A percentile compares a stretch with the other conserved stretches of the same genome.
phyloP scores from a whole-genome alignment of 164 flowering plant genomes.

The Tetracentron sinense region DNA sequence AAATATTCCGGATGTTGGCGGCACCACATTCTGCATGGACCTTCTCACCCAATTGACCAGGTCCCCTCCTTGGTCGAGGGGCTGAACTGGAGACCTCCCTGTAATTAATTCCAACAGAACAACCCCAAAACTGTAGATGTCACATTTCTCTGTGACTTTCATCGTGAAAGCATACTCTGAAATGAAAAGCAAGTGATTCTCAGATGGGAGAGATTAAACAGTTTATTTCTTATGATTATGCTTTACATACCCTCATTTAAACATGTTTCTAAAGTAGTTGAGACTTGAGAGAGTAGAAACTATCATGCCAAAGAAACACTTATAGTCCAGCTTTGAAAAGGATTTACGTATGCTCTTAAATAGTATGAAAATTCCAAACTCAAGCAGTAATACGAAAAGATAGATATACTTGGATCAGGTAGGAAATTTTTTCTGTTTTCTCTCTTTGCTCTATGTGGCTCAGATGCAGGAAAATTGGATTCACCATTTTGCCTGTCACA shows the following conservation, averaged over 20 bases:
- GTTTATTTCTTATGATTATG: too few relatives aligned
- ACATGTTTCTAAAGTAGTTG: neutral
- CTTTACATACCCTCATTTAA: neutral
- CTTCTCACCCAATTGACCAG: slow-evolving; percentile 55
- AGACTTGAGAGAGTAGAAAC: neutral
- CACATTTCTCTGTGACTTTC: slow-evolving; percentile 68
- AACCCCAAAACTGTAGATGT: slow-evolving; percentile 61
- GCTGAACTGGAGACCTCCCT: slow-evolving; percentile 54
- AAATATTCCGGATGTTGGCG: slow-evolving; percentile 24
- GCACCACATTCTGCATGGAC: slow-evolving; percentile 23
- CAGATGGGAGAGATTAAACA: neutral
- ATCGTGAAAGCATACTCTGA: slow-evolving; percentile 65
- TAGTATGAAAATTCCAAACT: neutral
- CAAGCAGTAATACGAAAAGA: neutral
- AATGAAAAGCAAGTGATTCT: slow-evolving; percentile 9
- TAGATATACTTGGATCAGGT: neutral
- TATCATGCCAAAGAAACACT: neutral
- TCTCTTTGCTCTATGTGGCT: neutral
- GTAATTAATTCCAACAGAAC: slow-evolving; percentile 54
- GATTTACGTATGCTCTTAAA: neutral
- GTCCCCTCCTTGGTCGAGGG: slow-evolving; percentile 48
- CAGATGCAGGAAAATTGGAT: neutral
- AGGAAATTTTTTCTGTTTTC: neutral
- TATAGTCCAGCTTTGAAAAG: neutral
- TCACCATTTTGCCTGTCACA: neutral